Percentiles rank a stretch among this genome's conserved stretches.
These are phyloP conservation scores for Fusarium sp. DNA, from an alignment of 2,329 filamentous ascomycete species.

Conservation along the genomic window DNA sequence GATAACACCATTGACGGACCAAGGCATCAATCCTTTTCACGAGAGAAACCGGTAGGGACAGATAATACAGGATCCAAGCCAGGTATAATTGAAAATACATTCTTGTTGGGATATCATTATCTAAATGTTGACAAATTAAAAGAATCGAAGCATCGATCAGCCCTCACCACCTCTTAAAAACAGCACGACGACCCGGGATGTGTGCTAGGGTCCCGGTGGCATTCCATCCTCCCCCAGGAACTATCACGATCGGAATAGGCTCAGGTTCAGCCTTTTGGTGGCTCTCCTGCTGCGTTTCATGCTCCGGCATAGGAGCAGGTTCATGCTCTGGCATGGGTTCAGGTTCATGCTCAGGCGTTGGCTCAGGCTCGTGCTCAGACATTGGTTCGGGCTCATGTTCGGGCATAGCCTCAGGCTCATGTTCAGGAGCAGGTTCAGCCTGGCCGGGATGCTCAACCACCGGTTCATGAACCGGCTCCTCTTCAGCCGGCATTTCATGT, in stretches of 20 bases:
- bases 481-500: neutral
- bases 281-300: neutral
- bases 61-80: neutral
- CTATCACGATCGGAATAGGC: slow-evolving; percentile 2
- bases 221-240: neutral
- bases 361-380: neutral
- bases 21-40: neutral
- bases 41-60: neutral
- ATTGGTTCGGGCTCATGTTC: neutral
- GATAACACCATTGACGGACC: neutral
- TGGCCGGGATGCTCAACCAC: neutral
- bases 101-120: neutral
- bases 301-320: neutral
- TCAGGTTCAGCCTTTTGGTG: neutral
- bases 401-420: neutral
- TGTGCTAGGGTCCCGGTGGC: neutral
- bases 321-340: neutral
- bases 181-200: slow-evolving; percentile 6
- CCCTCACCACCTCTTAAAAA: slow-evolving; percentile 23
- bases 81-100: neutral
- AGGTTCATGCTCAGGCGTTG: neutral
- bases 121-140: slow-evolving; percentile 1
- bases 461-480: neutral
- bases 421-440: neutral
- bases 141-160: neutral